Percentiles rank a stretch among this genome's conserved stretches.
These are phyloP conservation scores for Lactarius deliciosus DNA, from an alignment of 768 basidiomycete genomes.

Conservation along the genomic window DNA sequence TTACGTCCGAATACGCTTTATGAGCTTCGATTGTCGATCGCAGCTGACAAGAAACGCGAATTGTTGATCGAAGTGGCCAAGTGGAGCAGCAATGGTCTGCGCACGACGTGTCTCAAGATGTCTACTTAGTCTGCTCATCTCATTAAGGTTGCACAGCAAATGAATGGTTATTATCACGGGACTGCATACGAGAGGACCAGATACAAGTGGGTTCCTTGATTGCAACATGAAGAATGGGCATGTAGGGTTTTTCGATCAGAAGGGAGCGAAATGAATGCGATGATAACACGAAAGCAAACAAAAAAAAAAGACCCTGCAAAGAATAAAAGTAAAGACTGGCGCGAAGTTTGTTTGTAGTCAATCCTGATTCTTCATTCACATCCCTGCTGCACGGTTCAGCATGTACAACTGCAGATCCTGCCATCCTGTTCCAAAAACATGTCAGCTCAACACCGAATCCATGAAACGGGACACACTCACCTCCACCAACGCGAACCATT, in stretches of 20 bases:
- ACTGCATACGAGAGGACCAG: slow-evolving; percentile 20
- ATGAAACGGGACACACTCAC: slow-evolving; percentile 32
- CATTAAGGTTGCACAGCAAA: slow-evolving; percentile 6
- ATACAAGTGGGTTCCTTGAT: slow-evolving; percentile 22
- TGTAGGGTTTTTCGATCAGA: slow-evolving; percentile 10
- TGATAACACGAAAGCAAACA: slow-evolving; percentile 27
- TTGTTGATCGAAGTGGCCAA: slow-evolving; percentile 74
- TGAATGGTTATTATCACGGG: slow-evolving; percentile 23
- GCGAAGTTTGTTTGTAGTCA: slow-evolving; percentile 7
- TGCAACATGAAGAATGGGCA: slow-evolving; percentile 20
- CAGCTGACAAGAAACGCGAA: slow-evolving; percentile 73
- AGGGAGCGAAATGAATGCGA: slow-evolving; percentile 23
- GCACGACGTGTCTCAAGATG: slow-evolving; percentile 76
- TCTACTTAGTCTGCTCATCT: slow-evolving; percentile 36
- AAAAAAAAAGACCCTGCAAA: background rate
- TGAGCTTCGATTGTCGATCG: slow-evolving; percentile 71
- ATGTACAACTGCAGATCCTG: slow-evolving; percentile 78
- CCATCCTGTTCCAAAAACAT: slow-evolving; percentile 52
- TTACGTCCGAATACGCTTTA: slow-evolving; percentile 53
- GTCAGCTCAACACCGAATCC: slow-evolving; percentile 3
- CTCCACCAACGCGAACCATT: slow-evolving; percentile 88
- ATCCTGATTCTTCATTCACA: slow-evolving; percentile 38
- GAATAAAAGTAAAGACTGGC: slow-evolving; percentile 20
- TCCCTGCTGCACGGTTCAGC: slow-evolving; percentile 71
- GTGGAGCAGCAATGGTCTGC: slow-evolving; percentile 85